Base-by-base conservation (phyloP, 768 basidiomycete genomes). In the Amanita pallidorosea region DNA sequence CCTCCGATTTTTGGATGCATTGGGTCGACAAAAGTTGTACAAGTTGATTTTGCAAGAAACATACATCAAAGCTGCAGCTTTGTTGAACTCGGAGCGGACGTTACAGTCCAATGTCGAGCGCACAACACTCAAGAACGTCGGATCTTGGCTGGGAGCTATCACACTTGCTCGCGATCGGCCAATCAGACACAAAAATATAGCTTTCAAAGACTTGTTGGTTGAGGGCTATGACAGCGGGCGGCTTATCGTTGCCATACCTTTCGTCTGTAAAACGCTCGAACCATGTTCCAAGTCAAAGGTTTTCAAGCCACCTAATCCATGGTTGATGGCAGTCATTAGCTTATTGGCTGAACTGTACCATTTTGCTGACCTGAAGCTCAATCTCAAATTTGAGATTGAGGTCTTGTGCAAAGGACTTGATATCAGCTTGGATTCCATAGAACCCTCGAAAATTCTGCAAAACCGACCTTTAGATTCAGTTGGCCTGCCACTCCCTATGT, bases 311-410 rank as follows among this genome's bases (percentile, higher is more conserved):
- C 96, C 96, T 22, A 99, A 97, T 64, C 96, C 96, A 2, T 99
- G 96, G 96, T 69, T 99, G 45, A 94, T 97, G 86, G 94, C 88
- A 0, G 88, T 99, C 55, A 74, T 98, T 59, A 81, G 86, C 56
- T 74, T 98, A 38, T 78, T 98, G 41, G 88, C 83, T 40, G 96
- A 99, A 64, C 77, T 99, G n/a, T 98, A 99, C 65, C 89, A 94
- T 63, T 94, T 85, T 59, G 95, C 92, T 4, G 94, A 98, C 58
- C 75, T 98, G 54, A 95, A 95, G 68, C 73, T 98, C 50, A 96
- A 97, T 63, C 77, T 93, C 63, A 98, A 97, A 67, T 99, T 99
- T 61, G 96, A 98, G 68, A 98, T 99, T 49, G 96, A 99, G 67
- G 84, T 97, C 35, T 71, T 98, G 17, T 98, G 95, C 76, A 94